Base-by-base conservation (phyloP, 129 eudicot genomes). In the Centella asiatica region DNA sequence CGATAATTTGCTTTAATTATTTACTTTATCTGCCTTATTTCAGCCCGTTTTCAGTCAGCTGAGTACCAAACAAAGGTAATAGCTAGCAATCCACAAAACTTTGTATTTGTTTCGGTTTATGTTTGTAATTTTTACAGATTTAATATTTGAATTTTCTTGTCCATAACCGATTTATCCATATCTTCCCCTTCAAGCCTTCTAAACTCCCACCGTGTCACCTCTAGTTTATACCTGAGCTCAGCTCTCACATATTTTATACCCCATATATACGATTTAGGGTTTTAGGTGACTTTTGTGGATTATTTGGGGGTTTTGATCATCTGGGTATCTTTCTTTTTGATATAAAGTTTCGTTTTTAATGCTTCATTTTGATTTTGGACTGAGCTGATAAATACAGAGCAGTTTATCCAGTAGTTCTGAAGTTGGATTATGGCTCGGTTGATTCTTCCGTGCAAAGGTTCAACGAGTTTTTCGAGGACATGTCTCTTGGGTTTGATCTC, bases 401-500 rank as follows among this genome's bases (percentile, higher is more conserved):
- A 51, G 60, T 56, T 49, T 68, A 57, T 53, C 31, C 64, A 36
- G 74, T 67, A 67, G 49, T 64, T 69, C 50, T 40, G 47, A 57
- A 54, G 42, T 65, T 74, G 66, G 77, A 63, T 65, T 76, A 90
- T 92, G 98, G 93, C 96, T 70, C 83, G 98, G 69, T 87, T 87
- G 96, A 76, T 92, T 72, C 78, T 84, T 48, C 96, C 94, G 2
- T 81, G 79, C 85, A 92, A 79, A 79, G 83, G 90, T 71, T 78
- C 63, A 10, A 10, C 83, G 45, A 81, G 78, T 74, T 75, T 83
- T 54, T 78, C 79, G 66, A 92, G 76, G 88, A 77, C 85, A 36
- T 84, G 83, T 70, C 75, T 87, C 66, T 72, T 87, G 94, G 90
- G 94, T 75, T 84, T 92, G 88, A 74, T 87, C 75, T 79, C 97